These are phyloP conservation scores for Exserohilum turcica DNA, from an alignment of 2,329 filamentous ascomycete species.

Conservation along the genomic window DNA sequence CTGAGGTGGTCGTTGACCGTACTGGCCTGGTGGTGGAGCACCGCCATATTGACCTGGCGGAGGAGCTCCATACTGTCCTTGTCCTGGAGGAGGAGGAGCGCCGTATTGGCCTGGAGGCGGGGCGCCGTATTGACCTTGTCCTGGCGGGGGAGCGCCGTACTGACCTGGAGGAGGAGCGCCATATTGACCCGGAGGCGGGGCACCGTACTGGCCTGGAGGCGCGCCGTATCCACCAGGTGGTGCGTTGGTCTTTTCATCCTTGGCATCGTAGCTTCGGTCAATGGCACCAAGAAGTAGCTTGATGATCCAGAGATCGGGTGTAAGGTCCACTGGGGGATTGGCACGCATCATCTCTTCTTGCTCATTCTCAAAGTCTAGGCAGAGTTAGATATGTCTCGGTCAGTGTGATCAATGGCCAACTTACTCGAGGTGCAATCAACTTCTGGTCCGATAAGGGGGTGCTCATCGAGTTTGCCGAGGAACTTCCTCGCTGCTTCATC, in stretches of 20 bases:
- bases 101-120: conserved; percentile 27
- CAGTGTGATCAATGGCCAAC: conserved; percentile 21
- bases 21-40: conserved; percentile 19
- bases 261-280: conserved; percentile 67
- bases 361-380: conserved; percentile 67
- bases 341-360: conserved; percentile 68
- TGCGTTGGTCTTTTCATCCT: conserved; percentile 63
- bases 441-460: conserved; percentile 64
- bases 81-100: conserved; percentile 21
- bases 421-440: conserved; percentile 72
- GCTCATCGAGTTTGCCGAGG: conserved; percentile 66
- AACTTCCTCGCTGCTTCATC: conserved; percentile 68
- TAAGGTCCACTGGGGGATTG: conserved; percentile 65
- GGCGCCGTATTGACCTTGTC: conserved; percentile 21
- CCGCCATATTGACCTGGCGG: conserved; percentile 22
- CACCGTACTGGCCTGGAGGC: conserved; percentile 40
- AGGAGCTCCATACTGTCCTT: conserved; percentile 26
- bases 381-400: conserved; percentile 6
- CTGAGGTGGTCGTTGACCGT: conserved; percentile 28
- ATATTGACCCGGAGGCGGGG: conserved; percentile 27
- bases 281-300: conserved; percentile 72
- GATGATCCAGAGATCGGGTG: conserved; percentile 68
- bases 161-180: conserved; percentile 22
- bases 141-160: conserved; percentile 29
- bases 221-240: conserved; percentile 41